phyloP scores from a whole-genome alignment of 208 protist genomes.

The Novymonas esmeraldas region DNA sequence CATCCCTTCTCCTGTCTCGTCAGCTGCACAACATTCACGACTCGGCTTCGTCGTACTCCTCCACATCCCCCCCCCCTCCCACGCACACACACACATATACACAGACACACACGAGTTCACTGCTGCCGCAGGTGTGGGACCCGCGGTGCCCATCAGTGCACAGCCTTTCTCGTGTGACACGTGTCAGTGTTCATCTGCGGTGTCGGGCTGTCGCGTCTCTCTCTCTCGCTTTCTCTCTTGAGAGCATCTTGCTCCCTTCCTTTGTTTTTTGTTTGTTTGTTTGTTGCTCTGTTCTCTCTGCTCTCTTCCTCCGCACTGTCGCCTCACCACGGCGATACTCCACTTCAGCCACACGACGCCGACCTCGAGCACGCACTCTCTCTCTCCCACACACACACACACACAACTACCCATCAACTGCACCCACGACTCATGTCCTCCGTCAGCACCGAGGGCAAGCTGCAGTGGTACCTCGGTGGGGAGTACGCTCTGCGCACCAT shows the following conservation, averaged over 20 bases:
- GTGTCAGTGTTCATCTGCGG: too few species aligned
- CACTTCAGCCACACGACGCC: neutral
- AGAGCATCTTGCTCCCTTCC: too few species aligned
- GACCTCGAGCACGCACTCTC: neutral
- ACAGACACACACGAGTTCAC: neutral
- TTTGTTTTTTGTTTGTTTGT: too few species aligned
- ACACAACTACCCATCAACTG: neutral
- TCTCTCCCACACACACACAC: neutral
- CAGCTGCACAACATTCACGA: too few species aligned
- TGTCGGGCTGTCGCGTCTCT: too few species aligned
- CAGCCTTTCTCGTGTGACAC: too few species aligned
- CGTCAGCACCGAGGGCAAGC: conserved; percentile 46
- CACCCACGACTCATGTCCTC: conserved; percentile 28
- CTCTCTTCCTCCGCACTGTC: neutral
- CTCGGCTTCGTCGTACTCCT: too few species aligned
- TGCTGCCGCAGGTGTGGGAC: neutral
- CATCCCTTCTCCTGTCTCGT: too few species aligned
- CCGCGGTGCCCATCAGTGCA: too few species aligned
- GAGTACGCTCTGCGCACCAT: conserved; percentile 55
- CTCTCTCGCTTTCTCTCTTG: too few species aligned
- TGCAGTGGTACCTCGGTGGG: conserved; percentile 39
- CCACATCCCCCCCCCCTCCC: too few species aligned
- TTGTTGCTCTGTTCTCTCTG: neutral
- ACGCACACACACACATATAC: neutral
- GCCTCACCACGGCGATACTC: neutral